Conservation (phyloP, 495 filamentous ascomycete genomes). For the Hyaloscypha bicolor region DNA sequence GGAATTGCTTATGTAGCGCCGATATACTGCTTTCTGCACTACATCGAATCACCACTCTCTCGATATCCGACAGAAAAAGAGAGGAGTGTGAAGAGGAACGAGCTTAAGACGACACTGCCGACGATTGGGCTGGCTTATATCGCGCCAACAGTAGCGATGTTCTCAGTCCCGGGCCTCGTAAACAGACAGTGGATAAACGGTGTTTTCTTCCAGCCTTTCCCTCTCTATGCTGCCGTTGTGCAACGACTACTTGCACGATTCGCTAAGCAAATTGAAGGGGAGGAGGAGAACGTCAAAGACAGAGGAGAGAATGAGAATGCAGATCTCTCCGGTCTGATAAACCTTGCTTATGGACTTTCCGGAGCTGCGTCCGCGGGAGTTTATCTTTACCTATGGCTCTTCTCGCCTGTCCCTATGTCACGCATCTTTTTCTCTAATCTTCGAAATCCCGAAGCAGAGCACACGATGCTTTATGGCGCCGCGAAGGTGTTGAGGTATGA, state of each 20-base stretch:
- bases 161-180: conserved; percentile 25
- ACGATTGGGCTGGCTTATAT: conserved; percentile 37
- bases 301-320: not conserved
- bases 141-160: conserved; percentile 39
- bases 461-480: conserved; percentile 14
- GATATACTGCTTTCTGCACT: conserved; percentile 42
- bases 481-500: conserved; percentile 27
- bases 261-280: conserved; percentile 8
- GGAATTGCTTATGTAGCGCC: conserved; percentile 42
- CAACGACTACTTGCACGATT: conserved; percentile 23
- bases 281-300: conserved; percentile 24
- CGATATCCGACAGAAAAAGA: conserved; percentile 29
- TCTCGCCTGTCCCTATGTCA: conserved; percentile 12
- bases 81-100: conserved; percentile 32
- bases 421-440: conserved; percentile 27
- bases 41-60: conserved; percentile 27
- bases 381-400: conserved; percentile 28
- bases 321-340: no score
- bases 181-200: conserved; percentile 37
- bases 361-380: conserved; percentile 4
- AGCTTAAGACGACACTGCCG: conserved; percentile 39
- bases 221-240: conserved; percentile 34
- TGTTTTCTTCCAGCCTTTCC: conserved; percentile 41
- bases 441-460: conserved; percentile 6
- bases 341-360: conserved; percentile 26